Base-by-base conservation (phyloP, 176 grass and related monocot genomes). In the Musa itinerans region DNA sequence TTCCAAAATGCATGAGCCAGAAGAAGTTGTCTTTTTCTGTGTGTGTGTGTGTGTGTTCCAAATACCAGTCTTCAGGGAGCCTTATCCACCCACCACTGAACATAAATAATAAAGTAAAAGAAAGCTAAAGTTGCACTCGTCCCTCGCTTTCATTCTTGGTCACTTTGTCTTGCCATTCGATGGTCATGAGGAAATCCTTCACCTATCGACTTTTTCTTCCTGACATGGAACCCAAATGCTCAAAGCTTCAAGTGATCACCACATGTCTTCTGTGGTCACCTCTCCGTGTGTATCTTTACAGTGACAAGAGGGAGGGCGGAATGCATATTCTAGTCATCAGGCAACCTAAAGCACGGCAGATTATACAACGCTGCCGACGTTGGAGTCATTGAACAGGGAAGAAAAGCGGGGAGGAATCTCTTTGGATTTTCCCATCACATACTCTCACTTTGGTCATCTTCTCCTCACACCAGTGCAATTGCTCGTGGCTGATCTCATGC, bases 381-480 rank as follows among this genome's bases (percentile, higher is more conserved):
- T 62, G 55, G 24, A 51, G 57, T 82, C 83, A 99, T 53, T 94
- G 88, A 59, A 89, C 80, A 72, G 95, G 95, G 76, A 86, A 99
- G 77, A 91, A 85, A 50, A 99, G 95, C 77, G 84, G 90, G 8
- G 86, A 87, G 3, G 88, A 81, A 52, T 99, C 95, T 74, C 95
- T 71, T 53, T 94, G 83, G 73, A 94, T 84, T 84, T 78, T 87
- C 29, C 88, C 86, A 67, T 88, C 70, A 17, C 53, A 64, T 67
- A 99, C 72, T 14, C 73, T 77, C 17, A 99, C 84, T 69, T 83
- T 81, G 83, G 52, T 78, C 90, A 99, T 99, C 87, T 93, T 99
- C 84, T 94, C 86, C 65, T 94, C 88, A 53, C 95, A 99, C 95
- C 95, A 99, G 52, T 92, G 86, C 80, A 99, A 73, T 75, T 99